phyloP scores from a whole-genome alignment of 2,329 filamentous ascomycete species.

The Apiospora hydei region DNA sequence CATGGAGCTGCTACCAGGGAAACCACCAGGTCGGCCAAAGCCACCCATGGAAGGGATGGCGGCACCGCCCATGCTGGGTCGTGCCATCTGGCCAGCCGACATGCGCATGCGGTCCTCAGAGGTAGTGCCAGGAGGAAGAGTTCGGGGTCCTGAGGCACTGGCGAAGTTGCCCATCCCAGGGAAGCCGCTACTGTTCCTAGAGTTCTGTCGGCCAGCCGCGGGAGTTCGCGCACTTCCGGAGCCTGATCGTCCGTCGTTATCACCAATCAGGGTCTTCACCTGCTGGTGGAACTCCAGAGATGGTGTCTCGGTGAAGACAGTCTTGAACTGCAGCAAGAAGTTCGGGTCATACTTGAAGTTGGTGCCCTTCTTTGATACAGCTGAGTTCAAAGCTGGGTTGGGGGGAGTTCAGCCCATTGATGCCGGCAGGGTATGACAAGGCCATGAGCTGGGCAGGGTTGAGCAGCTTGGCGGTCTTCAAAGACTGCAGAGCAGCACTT shows the following conservation, averaged over 20 bases:
- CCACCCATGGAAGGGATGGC: constrained; percentile 56
- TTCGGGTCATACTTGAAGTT: constrained; percentile 94
- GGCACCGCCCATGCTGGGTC: constrained; percentile 52
- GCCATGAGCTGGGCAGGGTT: constrained; percentile 14
- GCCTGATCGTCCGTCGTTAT: constrained; percentile 60
- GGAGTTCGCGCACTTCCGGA: constrained; percentile 69
- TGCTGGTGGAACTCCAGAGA: constrained; percentile 92
- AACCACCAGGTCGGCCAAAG: constrained; percentile 68
- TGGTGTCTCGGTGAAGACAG: constrained; percentile 95
- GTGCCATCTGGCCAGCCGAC: constrained; percentile 59
- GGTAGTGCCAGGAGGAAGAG: constrained; percentile 77
- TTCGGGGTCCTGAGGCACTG: constrained; percentile 55
- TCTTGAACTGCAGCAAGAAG: constrained; percentile 96
- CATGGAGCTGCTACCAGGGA: constrained; percentile 69
- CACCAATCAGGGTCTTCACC: constrained; percentile 86
- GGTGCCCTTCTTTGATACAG: constrained; percentile 79
- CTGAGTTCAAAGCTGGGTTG: constrained; percentile 87
- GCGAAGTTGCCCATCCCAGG: constrained; percentile 73
- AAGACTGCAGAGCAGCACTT: constrained; percentile 89
- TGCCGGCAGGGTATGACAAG: constrained; percentile 59
- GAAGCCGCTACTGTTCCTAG: constrained; percentile 58
- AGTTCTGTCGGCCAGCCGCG: constrained; percentile 56
- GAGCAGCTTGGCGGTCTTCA: constrained; percentile 91
- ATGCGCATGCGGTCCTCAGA: constrained; percentile 79
- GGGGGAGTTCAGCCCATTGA: constrained; percentile 87